Evolutionary conservation across 2,329 filamentous ascomycete species (phyloP).

Genomic region (Fusarium oligoseptatum): DNA sequence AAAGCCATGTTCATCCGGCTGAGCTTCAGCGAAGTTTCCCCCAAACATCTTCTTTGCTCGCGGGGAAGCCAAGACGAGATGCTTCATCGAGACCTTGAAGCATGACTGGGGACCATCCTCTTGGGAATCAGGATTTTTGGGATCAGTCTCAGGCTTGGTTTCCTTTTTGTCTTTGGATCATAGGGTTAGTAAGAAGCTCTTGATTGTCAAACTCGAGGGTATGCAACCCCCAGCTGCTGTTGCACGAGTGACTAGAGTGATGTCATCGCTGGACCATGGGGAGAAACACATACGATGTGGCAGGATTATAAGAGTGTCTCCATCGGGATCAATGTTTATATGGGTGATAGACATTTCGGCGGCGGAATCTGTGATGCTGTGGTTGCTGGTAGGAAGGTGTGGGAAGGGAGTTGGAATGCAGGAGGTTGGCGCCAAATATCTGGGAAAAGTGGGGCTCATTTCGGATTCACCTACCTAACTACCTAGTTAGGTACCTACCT

Average conservation of each 20-base stretch:
- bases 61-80: constrained; percentile 1
- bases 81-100: constrained; percentile 14
- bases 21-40: not conserved
- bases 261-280: not conserved
- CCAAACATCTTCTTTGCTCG: constrained; percentile 11
- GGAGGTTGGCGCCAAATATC: not conserved
- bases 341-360: not conserved
- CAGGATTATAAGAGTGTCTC: not conserved
- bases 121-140: too few relatives aligned
- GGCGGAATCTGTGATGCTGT: accelerated
- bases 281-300: accelerated
- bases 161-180: too few relatives aligned
- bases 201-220: too few relatives aligned
- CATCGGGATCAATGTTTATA: not conserved
- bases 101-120: too few relatives aligned
- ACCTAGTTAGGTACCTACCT: too few relatives aligned
- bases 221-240: too few relatives aligned
- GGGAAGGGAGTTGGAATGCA: not conserved
- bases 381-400: not conserved
- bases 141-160: too few relatives aligned
- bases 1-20: not conserved
- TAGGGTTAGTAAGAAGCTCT: too few relatives aligned
- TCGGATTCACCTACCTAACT: too few relatives aligned
- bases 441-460: too few relatives aligned
- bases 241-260: too few relatives aligned